Evolutionary conservation across 768 basidiomycete species (phyloP), one percentile per base, ranked within the genome.

Genomic region (Strobilomyces confusus): DNA sequence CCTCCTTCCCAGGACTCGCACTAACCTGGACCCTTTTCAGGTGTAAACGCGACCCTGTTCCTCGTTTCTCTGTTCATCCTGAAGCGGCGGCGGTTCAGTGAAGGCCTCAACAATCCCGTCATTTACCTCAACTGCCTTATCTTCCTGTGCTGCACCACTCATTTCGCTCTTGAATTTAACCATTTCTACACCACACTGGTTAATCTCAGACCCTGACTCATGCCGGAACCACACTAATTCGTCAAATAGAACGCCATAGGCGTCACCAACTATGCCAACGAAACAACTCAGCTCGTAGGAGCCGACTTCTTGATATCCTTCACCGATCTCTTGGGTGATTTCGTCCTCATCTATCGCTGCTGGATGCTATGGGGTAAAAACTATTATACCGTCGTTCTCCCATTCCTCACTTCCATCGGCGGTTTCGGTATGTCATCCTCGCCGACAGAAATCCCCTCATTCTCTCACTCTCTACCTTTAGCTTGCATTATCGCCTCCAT

Each of bases 331-430:
- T 29, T 72, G 20, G 73, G 72, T 2, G 64, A 74, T 57, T 15
- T 68, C 33, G 55, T 70, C 43, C 66, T 76, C 32, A 56, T 73
- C 26, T 76, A 75, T 51, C 76, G 77, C 32, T 75, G 73, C 60
- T 77, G 72, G 68, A 58, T 73, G 54, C 43, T 77, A 43, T 77
- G 75, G 73, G 66, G 58, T 1, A 61, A 56, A 45, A 72, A 67
- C 36, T 68, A 68, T 51, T 67, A 62, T 51, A 41, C 77, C 33
- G 44, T 70, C 25, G 36, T 72, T 22, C 43, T 75, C 2, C 76
- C 75, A 4, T 41, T 69, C 49, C 60, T 76, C 11, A 55, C 68
- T 9, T 62, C 75, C 1, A 12, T 74, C 12, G 62, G 54, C 9
- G 67, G 69, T 33, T 65, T 77, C 43, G 58, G 77, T 75, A 59